Evolutionary conservation across 345 rosid species (phyloP), one percentile per base, ranked within the genome.

Genomic region (Corchorus capsularis): DNA sequence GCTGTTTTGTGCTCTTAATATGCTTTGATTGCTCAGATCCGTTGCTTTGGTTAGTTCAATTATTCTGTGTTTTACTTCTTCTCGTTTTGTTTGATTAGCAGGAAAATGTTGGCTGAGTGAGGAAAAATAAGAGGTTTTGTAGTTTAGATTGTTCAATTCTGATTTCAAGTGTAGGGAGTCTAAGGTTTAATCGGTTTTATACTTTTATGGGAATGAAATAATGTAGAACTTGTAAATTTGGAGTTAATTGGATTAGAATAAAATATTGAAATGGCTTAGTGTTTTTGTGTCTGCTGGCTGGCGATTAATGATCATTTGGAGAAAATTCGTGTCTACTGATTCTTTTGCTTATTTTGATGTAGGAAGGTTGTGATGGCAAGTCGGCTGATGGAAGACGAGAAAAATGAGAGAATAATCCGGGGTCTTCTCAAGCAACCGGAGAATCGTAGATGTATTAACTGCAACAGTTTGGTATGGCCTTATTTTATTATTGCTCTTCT

Each of bases 391-490:
- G 99, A 96, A 81, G 97, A 93, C 0, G 98, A 96, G 85, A 96
- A 87, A 65, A 91, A 96, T 72, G 99, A 93, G 79, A 69, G 87
- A 74, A 82, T 88, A 80, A 96, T 96, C 77, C 87, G 98, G 60
- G 90, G 92, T 35, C 97, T 96, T 77, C 91, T 92, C 77, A 96
- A 96, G 80, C 95, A 89, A 73, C 81, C 90, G 0, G 96, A 93
- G 72, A 96, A 96, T 78, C 94, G 91, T 34, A 81, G 93, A 65
- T 96, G 99, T 85, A 92, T 96, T 39, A 96, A 96, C 80, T 96
- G 99, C 84, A 91, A 91, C 73, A 89, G 98, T 81, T 80, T 88
- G 94, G 99, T 96, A 86, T 76, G 90, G 22, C 65, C 14, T 57
- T 15, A 3, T 27, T 45, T 66, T 47, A 52, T 56, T 8, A 27